Base-by-base conservation (phyloP, 306 rosid species). In the Gastrolobium bilobum region DNA sequence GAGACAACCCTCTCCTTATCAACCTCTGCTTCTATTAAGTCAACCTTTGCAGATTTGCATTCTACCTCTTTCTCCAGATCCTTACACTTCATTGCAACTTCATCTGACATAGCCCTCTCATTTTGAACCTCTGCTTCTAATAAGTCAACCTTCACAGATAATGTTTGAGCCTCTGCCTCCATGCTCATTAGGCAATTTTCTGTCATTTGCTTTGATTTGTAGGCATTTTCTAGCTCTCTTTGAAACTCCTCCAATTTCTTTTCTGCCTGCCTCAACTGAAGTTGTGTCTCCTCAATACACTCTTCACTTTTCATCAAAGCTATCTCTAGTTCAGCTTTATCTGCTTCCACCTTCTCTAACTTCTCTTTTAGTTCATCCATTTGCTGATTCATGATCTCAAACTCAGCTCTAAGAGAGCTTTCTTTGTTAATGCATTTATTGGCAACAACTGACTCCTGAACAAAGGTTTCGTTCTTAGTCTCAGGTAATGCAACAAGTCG, bases 401-500 rank as follows among this genome's bases (percentile, higher is more conserved):
- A 89, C 86, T 96, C 89, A 0, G 73, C 79, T 79, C 79, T 91
- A 68, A 88, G 77, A 58, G 87, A 69, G 77, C 60, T 79, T 83
- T 87, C 94, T 84, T 40, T 81, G 46, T 81, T 57, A 57, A 31
- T 58, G 52, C 73, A 39, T 35, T 68, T 74, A 85, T 83, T 8
- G 34, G 71, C 58, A 35, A 68, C 83, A 72, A 71, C 89, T 9
- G 91, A 61, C 81, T 81, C 90, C 42, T 50, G 81, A 64, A 33
- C 79, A 82, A 64, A 8, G 79, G 72, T 71, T 85, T 79, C 84
- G 10, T 78, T 84, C 64, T 83, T 83, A 7, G 84, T 37, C 47
- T 88, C 91, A 2, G 91, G 90, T 84, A 91, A 84, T 29, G 97
- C 89, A 79, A 82, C 97, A 34, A 94, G 91, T 76, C 88, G 85